Evolutionary conservation across 2,329 filamentous ascomycete species (phyloP).

Genomic region (Xylaria arbuscula): DNA sequence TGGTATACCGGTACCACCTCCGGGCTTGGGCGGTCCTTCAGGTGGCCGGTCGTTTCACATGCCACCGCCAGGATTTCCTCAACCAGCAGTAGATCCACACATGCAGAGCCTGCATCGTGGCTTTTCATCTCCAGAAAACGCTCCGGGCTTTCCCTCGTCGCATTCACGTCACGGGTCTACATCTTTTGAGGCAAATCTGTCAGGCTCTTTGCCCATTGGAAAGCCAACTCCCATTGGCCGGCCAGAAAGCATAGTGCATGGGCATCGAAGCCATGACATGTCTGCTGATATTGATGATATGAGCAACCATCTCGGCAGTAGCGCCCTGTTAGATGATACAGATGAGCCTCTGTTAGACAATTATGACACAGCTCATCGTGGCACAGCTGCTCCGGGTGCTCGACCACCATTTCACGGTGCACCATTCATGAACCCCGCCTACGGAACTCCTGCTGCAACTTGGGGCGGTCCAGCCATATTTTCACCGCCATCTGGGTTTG

Average conservation of each 20-base stretch:
- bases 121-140: constrained; percentile 50
- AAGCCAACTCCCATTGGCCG: constrained; percentile 89
- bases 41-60: constrained; percentile 58
- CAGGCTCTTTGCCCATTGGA: constrained; percentile 75
- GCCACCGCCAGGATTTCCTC: constrained; percentile 66
- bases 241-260: constrained; percentile 77
- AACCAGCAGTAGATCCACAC: constrained; percentile 53
- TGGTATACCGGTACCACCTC: constrained; percentile 61
- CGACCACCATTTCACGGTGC: constrained; percentile 57
- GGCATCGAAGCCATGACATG: constrained; percentile 54
- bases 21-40: constrained; percentile 60
- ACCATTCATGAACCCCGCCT: constrained; percentile 57
- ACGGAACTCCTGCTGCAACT: constrained; percentile 46
- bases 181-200: constrained; percentile 59
- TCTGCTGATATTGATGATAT: constrained; percentile 75
- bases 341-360: constrained; percentile 64
- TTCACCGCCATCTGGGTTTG: constrained; percentile 61
- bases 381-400: constrained; percentile 64
- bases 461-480: constrained; percentile 58
- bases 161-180: constrained; percentile 83
- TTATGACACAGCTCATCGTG: constrained; percentile 54
- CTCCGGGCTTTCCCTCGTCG: constrained; percentile 56
- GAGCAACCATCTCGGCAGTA: constrained; percentile 86
- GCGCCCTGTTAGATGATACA: constrained; percentile 83
- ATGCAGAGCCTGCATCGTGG: constrained; percentile 54